Percentiles rank a stretch among this genome's conserved stretches.
These are phyloP conservation scores for Phialemonium atrogriseum DNA, from an alignment of 2,329 filamentous ascomycete genomes.

Conservation along the genomic window DNA sequence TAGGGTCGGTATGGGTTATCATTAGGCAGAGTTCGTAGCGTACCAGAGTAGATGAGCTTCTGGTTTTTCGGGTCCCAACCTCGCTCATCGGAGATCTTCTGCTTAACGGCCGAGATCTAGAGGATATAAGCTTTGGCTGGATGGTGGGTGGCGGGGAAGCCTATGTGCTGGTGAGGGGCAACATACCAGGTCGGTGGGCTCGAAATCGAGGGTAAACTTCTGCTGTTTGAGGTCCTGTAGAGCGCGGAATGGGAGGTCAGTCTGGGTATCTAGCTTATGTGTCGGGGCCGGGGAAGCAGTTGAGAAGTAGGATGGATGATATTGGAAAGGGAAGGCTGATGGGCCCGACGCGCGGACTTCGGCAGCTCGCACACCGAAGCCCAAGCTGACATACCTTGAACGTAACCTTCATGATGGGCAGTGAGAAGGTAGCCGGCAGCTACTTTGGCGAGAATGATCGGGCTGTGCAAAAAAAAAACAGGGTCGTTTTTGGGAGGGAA, in stretches of 20 bases:
- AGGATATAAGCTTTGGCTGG: slow-evolving; percentile 13
- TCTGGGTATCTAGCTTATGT: too few relatives aligned
- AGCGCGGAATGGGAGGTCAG: too few relatives aligned
- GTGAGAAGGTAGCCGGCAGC: slow-evolving; percentile 23
- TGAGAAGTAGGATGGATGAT: not conserved
- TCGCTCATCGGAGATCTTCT: slow-evolving; percentile 86
- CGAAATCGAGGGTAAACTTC: slow-evolving; percentile 94
- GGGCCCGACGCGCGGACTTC: not conserved
- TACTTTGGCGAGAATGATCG: slow-evolving; percentile 9
- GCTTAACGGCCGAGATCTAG: slow-evolving; percentile 84
- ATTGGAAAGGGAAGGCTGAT: slow-evolving; percentile 1
- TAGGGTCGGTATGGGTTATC: not conserved
- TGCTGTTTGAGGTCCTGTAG: slow-evolving; percentile 95
- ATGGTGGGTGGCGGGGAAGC: slow-evolving; percentile 7
- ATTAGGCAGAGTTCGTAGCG: slow-evolving; percentile 17
- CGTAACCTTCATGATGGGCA: slow-evolving; percentile 59
- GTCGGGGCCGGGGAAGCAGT: slow-evolving; percentile 1
- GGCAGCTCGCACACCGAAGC: not conserved
- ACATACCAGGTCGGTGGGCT: slow-evolving; percentile 83
- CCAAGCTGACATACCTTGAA: slow-evolving; percentile 46
- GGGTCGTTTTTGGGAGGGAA: slow-evolving; percentile 1
- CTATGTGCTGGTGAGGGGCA: slow-evolving; percentile 15
- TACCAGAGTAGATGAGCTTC: slow-evolving; percentile 98
- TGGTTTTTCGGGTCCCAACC: slow-evolving; percentile 85
- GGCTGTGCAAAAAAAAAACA: not conserved